phyloP scores from a whole-genome alignment of 352 stramenopile genomes.

The Pseudoperonospora humuli region DNA sequence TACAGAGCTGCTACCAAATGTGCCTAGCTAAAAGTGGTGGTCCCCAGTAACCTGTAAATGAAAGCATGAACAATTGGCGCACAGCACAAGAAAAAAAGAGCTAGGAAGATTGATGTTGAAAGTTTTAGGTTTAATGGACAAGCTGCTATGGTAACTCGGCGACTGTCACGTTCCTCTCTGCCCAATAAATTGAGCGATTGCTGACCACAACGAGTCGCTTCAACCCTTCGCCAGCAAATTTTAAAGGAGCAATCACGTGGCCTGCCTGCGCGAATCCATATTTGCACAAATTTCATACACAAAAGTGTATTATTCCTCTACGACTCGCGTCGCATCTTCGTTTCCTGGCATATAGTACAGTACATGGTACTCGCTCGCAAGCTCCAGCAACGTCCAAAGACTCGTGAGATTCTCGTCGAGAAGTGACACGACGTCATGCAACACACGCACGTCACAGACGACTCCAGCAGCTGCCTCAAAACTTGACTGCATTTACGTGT shows the following conservation, averaged over 20 bases:
- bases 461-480: constrained; percentile 21
- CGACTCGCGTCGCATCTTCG: neutral
- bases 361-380: constrained; percentile 47
- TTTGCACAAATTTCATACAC: constrained; percentile 25
- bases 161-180: no score
- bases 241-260: constrained; percentile 6
- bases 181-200: no score
- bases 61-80: constrained; percentile 18
- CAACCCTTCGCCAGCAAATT: no score
- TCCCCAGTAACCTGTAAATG: constrained; percentile 10
- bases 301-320: constrained; percentile 20
- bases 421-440: constrained; percentile 39
- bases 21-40: constrained; percentile 27
- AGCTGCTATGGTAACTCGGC: no score
- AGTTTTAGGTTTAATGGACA: no score
- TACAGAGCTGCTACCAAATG: constrained; percentile 66
- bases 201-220: no score
- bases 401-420: constrained; percentile 27
- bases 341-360: constrained; percentile 5
- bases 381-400: constrained; percentile 35
- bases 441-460: constrained; percentile 15
- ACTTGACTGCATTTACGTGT: neutral
- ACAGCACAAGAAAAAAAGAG: neutral
- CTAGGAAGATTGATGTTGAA: constrained; percentile 2
- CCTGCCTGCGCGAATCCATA: constrained; percentile 31